phyloP scores from a whole-genome alignment of 2,329 filamentous ascomycete species.

The Ophiostoma populinum region DNA sequence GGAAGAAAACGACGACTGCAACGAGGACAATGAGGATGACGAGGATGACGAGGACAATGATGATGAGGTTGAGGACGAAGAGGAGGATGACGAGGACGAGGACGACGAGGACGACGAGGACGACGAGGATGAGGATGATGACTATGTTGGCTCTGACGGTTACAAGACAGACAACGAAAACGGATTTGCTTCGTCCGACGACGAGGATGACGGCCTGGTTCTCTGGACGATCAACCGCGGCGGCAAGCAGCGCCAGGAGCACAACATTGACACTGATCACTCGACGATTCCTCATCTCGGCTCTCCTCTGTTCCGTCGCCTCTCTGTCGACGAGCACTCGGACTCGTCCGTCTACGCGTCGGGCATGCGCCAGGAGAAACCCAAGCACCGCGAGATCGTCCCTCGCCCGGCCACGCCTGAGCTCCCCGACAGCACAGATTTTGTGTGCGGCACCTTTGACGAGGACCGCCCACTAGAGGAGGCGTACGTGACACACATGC shows the following conservation, averaged over 20 bases:
- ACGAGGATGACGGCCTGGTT: slow-evolving; percentile 51
- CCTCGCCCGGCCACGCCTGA: slow-evolving; percentile 59
- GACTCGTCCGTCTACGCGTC: slow-evolving; percentile 44
- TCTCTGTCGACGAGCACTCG: slow-evolving; percentile 26
- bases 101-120: slow-evolving; percentile 32
- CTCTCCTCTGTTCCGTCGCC: slow-evolving; percentile 19
- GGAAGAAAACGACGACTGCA: slow-evolving; percentile 20
- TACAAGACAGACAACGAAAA: slow-evolving; percentile 61
- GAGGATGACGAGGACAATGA: slow-evolving; percentile 33
- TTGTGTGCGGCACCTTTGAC: slow-evolving; percentile 94
- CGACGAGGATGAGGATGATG: slow-evolving; percentile 26
- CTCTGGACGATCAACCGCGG: slow-evolving; percentile 34
- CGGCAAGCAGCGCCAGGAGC: slow-evolving; percentile 1
- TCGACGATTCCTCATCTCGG: slow-evolving; percentile 21
- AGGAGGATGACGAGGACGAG: slow-evolving; percentile 32
- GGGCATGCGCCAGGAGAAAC: slow-evolving; percentile 19
- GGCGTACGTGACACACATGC: slow-evolving; percentile 73
- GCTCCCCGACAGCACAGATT: slow-evolving; percentile 91
- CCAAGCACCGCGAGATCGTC: slow-evolving; percentile 21
- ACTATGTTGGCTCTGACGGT: slow-evolving; percentile 44
- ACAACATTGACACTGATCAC: slow-evolving; percentile 14
- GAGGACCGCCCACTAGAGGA: slow-evolving; percentile 91
- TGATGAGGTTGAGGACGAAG: slow-evolving; percentile 31
- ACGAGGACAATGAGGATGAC: slow-evolving; percentile 27
- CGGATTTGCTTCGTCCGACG: slow-evolving; percentile 51